Conservation (phyloP, 495 filamentous ascomycete species). For the Neurospora sp. region DNA sequence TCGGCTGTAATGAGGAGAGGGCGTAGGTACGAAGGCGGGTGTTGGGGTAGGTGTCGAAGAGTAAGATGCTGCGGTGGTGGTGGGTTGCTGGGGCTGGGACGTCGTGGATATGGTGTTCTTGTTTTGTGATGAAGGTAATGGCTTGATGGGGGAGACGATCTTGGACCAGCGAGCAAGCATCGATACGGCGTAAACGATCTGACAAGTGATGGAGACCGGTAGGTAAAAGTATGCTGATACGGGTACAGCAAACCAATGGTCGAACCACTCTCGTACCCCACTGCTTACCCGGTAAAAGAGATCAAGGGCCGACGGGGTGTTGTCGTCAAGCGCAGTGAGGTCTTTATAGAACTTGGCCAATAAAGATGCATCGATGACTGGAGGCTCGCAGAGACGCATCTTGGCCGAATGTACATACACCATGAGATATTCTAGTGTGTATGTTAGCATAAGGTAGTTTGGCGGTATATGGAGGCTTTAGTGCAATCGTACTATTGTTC, state of each 20-base stretch:
- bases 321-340: constrained; percentile 19
- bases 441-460: not conserved
- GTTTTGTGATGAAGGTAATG: not conserved
- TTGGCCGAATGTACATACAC: constrained; percentile 14
- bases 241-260: constrained; percentile 29
- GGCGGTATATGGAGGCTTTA: not conserved
- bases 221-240: constrained; percentile 27
- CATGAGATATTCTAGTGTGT: not conserved
- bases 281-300: constrained; percentile 9
- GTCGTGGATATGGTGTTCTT: not conserved
- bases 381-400: constrained; percentile 23
- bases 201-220: constrained; percentile 23
- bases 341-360: constrained; percentile 22
- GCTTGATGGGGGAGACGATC: not conserved
- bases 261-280: constrained; percentile 30
- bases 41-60: not conserved
- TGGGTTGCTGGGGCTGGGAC: not conserved
- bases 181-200: constrained; percentile 30
- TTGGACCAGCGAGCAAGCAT: constrained; percentile 18
- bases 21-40: not conserved
- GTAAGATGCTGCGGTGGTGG: not conserved
- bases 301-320: constrained; percentile 20
- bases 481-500: not conserved
- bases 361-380: constrained; percentile 12
- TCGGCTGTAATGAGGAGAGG: not conserved